Conservation (phyloP, 768 basidiomycete genomes). For the Cubamyces sp. region DNA sequence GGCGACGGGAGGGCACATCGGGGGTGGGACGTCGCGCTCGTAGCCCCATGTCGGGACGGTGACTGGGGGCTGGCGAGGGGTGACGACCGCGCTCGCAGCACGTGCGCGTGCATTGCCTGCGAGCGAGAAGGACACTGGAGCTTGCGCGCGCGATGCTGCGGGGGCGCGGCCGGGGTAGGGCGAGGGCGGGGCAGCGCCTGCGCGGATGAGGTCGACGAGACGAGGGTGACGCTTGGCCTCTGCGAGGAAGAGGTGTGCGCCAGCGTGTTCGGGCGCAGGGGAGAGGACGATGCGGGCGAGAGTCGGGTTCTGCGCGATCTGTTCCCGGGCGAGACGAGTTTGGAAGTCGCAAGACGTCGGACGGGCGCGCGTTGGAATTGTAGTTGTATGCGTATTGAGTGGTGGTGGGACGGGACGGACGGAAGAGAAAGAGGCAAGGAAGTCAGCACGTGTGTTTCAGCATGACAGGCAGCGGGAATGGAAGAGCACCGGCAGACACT, state of each 20-base stretch:
- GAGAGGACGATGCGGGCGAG: constrained; percentile 49
- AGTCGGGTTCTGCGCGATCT: constrained; percentile 44
- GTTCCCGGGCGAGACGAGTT: neutral
- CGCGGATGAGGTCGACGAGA: constrained; percentile 55
- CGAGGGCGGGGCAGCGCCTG: constrained; percentile 48
- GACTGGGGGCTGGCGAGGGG: neutral
- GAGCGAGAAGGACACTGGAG: constrained; percentile 2
- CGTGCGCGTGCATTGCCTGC: constrained; percentile 12
- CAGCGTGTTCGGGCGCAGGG: constrained; percentile 40
- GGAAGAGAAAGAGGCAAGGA: neutral
- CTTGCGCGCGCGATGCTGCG: neutral
- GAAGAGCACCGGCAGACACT: constrained; percentile 2
- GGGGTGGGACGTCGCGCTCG: constrained; percentile 22
- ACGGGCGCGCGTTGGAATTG: too few relatives aligned
- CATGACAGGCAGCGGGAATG: constrained; percentile 1
- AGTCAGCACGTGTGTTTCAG: constrained; percentile 8
- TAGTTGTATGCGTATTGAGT: too few relatives aligned
- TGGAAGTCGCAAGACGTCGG: too few relatives aligned
- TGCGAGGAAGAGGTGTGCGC: constrained; percentile 59
- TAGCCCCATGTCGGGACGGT: constrained; percentile 22
- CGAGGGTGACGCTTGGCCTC: constrained; percentile 56
- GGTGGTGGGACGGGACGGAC: too few relatives aligned
- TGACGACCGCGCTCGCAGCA: constrained; percentile 14
- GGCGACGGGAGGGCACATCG: constrained; percentile 9
- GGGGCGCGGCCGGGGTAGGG: neutral